phyloP scores from a whole-genome alignment of 1,284 basidiomycete genomes.

The Amylostereum areolatum region DNA sequence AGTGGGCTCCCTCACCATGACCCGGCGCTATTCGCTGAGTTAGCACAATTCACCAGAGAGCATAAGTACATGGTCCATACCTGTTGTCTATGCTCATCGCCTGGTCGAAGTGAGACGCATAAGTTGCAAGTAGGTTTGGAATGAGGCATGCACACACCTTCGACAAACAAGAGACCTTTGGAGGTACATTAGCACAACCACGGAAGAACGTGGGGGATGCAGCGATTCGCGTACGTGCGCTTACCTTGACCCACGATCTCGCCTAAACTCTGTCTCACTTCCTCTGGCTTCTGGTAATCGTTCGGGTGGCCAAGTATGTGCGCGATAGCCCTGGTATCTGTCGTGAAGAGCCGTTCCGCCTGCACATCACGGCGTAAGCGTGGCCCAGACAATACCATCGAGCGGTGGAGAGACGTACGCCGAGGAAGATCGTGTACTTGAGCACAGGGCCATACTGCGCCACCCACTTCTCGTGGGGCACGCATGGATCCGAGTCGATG shows the following conservation, averaged over 20 bases:
- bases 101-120: conserved; percentile 7
- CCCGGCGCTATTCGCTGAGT: conserved; percentile 18
- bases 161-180: conserved; percentile 36
- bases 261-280: conserved; percentile 28
- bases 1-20: conserved; percentile 23
- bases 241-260: conserved; percentile 40
- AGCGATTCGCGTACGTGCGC: background rate
- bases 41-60: background rate
- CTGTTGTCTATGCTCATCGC: conserved; percentile 42
- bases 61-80: conserved; percentile 19
- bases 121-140: background rate
- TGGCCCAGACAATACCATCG: background rate
- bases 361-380: conserved; percentile 14
- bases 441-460: background rate
- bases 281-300: conserved; percentile 40
- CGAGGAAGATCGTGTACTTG: background rate
- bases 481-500: background rate
- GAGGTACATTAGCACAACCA: background rate
- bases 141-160: conserved; percentile 23
- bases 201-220: background rate
- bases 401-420: background rate
- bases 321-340: conserved; percentile 42
- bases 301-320: conserved; percentile 42
- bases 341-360: conserved; percentile 36
- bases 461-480: background rate